Evolutionary conservation across 768 basidiomycete genomes (phyloP).

Genomic region (Pleurotus platypus): DNA sequence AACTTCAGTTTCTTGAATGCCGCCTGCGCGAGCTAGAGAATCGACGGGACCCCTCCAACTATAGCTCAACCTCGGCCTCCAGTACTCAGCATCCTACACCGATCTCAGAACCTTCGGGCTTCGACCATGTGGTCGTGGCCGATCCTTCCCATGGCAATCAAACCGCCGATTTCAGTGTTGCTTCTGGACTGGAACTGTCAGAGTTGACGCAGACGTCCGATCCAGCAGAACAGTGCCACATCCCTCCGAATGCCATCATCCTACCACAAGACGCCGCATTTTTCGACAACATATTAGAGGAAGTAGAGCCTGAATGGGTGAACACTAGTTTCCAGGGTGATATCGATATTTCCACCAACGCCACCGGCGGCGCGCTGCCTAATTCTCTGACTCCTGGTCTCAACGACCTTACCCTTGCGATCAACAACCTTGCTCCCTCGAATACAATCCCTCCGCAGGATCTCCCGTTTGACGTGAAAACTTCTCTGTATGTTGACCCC

Average conservation of each 20-base stretch:
- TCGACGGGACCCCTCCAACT: slow-evolving; percentile 23
- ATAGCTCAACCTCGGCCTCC: slow-evolving; percentile 2
- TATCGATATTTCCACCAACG: slow-evolving; percentile 2
- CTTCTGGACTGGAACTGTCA: slow-evolving; percentile 1
- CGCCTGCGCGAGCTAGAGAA: slow-evolving; percentile 52
- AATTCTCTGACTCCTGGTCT: not conserved
- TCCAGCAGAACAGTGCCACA: not conserved
- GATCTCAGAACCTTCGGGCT: slow-evolving; percentile 10
- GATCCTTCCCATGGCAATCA: not conserved
- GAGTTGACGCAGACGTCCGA: not conserved
- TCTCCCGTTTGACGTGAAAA: slow-evolving; percentile 20
- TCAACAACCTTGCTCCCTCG: not conserved
- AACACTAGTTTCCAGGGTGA: not conserved
- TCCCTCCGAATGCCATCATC: not conserved
- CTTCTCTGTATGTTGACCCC: slow-evolving; percentile 25
- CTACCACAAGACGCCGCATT: not conserved
- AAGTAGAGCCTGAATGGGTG: not conserved
- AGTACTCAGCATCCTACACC: slow-evolving; percentile 3
- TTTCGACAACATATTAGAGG: not conserved
- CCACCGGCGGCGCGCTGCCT: not conserved
- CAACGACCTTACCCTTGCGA: not conserved
- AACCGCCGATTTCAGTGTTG: not conserved
- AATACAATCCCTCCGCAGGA: not conserved
- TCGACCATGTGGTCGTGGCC: slow-evolving; percentile 7
- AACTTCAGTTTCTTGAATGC: slow-evolving; percentile 48